phyloP scores from a whole-genome alignment of 1,139 yeast genomes.

The Saccharomyces hybrid region DNA sequence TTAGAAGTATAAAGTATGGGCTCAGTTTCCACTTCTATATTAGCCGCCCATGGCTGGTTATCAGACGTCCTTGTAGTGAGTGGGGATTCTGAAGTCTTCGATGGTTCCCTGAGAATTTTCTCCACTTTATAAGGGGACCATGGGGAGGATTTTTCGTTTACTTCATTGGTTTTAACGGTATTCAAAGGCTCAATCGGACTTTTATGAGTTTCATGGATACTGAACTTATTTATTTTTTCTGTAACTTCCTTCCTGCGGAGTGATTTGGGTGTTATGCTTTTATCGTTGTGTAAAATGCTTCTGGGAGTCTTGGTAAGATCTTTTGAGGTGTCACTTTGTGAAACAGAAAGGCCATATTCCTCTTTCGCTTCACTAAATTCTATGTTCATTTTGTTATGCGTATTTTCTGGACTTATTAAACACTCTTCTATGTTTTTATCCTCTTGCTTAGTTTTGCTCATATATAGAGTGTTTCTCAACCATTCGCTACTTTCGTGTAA shows the following conservation, averaged over 20 bases:
- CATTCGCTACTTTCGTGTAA: constrained; percentile 17
- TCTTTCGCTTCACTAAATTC: neutral
- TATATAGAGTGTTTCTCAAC: constrained; percentile 13
- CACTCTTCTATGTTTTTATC: constrained; percentile 1
- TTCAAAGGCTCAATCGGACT: neutral
- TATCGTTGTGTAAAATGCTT: constrained; percentile 3
- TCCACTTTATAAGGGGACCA: constrained; percentile 28
- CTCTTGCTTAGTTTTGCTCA: constrained; percentile 1
- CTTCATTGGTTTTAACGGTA: neutral
- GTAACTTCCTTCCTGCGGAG: constrained; percentile 7
- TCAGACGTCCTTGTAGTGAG: neutral
- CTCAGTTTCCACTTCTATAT: neutral
- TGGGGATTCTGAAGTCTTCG: neutral
- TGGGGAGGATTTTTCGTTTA: constrained; percentile 11
- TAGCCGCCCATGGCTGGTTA: neutral
- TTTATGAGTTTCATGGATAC: neutral
- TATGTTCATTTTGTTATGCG: constrained; percentile 6
- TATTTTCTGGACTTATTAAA: constrained; percentile 16
- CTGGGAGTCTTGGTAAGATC: constrained; percentile 8
- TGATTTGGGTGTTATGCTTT: constrained; percentile 14
- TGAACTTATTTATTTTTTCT: neutral
- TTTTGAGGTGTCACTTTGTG: neutral
- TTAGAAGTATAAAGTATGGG: neutral
- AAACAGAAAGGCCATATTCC: neutral
- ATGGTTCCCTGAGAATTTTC: constrained; percentile 11